Base-by-base conservation (phyloP, 345 rosid genomes). In the Carallia pectinifolia region DNA sequence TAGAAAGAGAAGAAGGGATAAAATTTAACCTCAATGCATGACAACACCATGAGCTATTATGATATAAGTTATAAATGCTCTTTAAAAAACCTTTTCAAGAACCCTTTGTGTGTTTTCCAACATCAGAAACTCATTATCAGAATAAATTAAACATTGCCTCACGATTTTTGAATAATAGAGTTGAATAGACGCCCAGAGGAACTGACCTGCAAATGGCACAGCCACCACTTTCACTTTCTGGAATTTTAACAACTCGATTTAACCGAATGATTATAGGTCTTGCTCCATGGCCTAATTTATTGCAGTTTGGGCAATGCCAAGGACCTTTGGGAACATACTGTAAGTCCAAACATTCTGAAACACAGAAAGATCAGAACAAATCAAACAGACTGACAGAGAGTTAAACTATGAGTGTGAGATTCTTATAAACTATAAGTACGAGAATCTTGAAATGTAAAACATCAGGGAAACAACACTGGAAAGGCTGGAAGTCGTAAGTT, bases 131-230 rank as follows among this genome's bases (percentile, higher is more conserved):
- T 15, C 16, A 44, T 44, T 44, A 15, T 10, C 5, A 3, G 17
- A 44, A 44, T 10, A 12, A 12, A 44, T 2, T 10, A 36, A 30
- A 58, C 33, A 33, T 29, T 6, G 23, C 12, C 16, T 15, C 17
- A 44, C 50, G 10, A 44, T 44, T 44, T 12, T 44, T 44, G 50
- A 44, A 44, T 44, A 12, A 44, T 56, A 56, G 15, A 27, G 33
- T 36, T 7, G 47, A 59, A 56, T 56, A 30, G 5, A 58, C 38
- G n/a, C 30, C 10, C 13, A 6, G 27, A 75, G 61, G 65, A 69
- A 71, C 82, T 34, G 77, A 96, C 99, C 99, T 89, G 89, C 99
- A 96, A 71, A 96, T 73, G 70, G 73, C 93, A 82, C 99, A 96
- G 67, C 98, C 98, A 62, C 98, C 99, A 76, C 86, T 83, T 54